Conservation (phyloP, 2,329 filamentous ascomycete species). For the Penicillium sp. region DNA sequence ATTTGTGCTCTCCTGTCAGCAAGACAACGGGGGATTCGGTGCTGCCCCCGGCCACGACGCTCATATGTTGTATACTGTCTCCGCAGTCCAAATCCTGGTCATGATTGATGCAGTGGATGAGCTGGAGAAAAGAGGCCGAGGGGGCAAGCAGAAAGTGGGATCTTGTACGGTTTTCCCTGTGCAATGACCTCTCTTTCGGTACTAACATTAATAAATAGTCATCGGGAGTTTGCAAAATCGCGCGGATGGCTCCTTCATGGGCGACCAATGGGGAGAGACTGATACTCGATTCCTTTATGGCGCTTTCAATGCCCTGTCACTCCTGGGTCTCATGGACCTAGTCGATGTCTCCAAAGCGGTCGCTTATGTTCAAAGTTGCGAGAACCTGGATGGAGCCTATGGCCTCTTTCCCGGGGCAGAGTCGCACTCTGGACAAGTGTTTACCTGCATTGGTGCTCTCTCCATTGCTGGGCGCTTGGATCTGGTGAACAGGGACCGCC, state of each 20-base stretch:
- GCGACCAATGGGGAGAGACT: constrained; percentile 94
- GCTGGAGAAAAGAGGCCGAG: constrained; percentile 67
- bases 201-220: constrained; percentile 49
- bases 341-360: constrained; percentile 81
- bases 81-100: constrained; percentile 88
- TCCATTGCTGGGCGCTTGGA: constrained; percentile 80
- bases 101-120: constrained; percentile 82
- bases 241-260: constrained; percentile 81
- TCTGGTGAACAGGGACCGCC: constrained; percentile 74
- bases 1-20: constrained; percentile 94
- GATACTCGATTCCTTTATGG: constrained; percentile 94
- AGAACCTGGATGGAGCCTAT: constrained; percentile 93
- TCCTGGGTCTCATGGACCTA: constrained; percentile 70
- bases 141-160: constrained; percentile 70
- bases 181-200: constrained; percentile 9
- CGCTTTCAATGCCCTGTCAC: constrained; percentile 82
- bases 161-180: constrained; percentile 62
- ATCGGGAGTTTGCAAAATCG: constrained; percentile 80
- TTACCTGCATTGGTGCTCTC: constrained; percentile 86
- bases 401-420: constrained; percentile 87
- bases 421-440: constrained; percentile 92
- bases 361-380: constrained; percentile 73
- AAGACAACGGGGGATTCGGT: constrained; percentile 85
- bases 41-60: constrained; percentile 92
- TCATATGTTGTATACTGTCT: constrained; percentile 94